Conservation (phyloP, 2,329 filamentous ascomycete species). For the Cylindrodendrum hubeiense region DNA sequence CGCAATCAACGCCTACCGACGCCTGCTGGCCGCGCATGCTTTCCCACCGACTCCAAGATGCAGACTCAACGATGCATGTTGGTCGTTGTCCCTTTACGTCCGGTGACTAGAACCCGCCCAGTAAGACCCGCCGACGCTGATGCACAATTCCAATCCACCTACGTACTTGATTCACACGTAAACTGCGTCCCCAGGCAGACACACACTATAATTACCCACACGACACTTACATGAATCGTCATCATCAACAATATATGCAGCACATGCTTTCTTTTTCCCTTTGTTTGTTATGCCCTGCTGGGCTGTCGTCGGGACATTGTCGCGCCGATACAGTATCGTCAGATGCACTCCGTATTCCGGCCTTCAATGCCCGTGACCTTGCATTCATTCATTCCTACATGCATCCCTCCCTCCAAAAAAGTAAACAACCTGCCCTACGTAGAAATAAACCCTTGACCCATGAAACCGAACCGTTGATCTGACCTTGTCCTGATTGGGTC, state of each 20-base stretch:
- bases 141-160: not conserved
- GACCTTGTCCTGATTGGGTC: conserved; percentile 3
- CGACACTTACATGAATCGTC: conserved; percentile 7
- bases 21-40: not conserved
- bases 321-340: conserved; percentile 8
- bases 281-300: not conserved
- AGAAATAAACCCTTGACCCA: conserved; percentile 13
- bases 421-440: conserved; percentile 1
- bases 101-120: not conserved
- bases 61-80: not conserved
- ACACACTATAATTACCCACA: not conserved
- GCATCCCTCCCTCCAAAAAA: not conserved
- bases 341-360: not conserved
- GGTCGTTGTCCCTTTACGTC: not conserved
- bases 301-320: conserved; percentile 16
- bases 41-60: not conserved
- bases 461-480: conserved; percentile 10
- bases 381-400: conserved; percentile 13
- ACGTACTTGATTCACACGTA: not conserved
- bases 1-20: not conserved
- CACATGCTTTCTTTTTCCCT: not conserved
- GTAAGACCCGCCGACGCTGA: not conserved
- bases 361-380: conserved; percentile 9
- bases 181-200: not conserved
- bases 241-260: conserved; percentile 8